A percentile compares a stretch with the other conserved stretches of the same genome.
Conservation (phyloP, 176 grass and related monocot genomes). For the Stipa capillata region DNA sequence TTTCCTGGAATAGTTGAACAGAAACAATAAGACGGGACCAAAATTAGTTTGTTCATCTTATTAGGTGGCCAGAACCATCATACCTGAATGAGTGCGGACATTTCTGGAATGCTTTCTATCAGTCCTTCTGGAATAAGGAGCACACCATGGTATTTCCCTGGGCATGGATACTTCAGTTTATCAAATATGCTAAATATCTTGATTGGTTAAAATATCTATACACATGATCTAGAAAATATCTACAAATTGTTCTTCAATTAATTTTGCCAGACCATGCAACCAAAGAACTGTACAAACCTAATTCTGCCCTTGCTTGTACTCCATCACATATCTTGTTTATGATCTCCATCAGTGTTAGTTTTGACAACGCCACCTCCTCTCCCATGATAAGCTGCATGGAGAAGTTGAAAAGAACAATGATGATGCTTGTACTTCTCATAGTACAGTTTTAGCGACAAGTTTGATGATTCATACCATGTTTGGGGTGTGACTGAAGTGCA, state of each 20-base stretch:
- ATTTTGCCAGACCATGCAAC: background rate
- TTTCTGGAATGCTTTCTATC: slow-evolving; percentile 68
- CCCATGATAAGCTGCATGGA: slow-evolving; percentile 55
- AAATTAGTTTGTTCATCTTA: background rate
- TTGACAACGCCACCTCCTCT: slow-evolving; percentile 74
- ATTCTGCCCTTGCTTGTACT: slow-evolving; percentile 61
- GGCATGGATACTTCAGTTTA: slow-evolving; percentile 12
- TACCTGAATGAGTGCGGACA: slow-evolving; percentile 80
- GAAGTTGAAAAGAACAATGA: background rate
- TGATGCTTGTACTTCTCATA: background rate
- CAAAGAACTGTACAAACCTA: slow-evolving; percentile 32
- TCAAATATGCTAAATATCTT: background rate
- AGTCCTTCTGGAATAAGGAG: slow-evolving; percentile 72
- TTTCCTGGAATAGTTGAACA: slow-evolving; percentile 47
- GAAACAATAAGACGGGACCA: background rate
- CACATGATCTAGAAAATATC: background rate
- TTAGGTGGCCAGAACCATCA: background rate
- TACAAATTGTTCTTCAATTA: background rate
- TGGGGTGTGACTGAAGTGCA: slow-evolving; percentile 73
- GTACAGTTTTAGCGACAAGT: background rate
- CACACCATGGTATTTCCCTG: slow-evolving; percentile 69
- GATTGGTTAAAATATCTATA: background rate
- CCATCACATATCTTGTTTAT: slow-evolving; percentile 73
- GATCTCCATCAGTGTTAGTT: slow-evolving; percentile 64
- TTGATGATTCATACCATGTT: slow-evolving; percentile 54